A percentile compares a stretch with the other conserved stretches of the same genome.
Evolutionary conservation across 306 rosid species (phyloP).

Genomic region (Gleditsia sinensis): DNA sequence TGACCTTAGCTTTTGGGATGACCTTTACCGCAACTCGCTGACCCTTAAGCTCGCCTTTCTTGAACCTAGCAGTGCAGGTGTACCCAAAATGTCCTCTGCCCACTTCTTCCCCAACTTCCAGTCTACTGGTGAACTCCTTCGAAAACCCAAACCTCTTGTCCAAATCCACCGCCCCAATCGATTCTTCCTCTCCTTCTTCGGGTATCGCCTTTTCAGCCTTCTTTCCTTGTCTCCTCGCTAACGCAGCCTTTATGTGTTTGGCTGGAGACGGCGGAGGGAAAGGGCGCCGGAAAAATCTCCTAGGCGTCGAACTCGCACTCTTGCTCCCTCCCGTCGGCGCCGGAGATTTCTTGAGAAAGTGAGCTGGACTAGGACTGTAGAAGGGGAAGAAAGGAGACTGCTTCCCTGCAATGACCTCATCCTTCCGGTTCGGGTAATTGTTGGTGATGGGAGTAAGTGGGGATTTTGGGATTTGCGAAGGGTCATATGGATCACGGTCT

Average conservation of each 20-base stretch:
- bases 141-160: constrained; percentile 77
- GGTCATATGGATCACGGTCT: constrained; percentile 27
- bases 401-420: constrained; percentile 38
- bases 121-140: constrained; percentile 56
- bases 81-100: constrained; percentile 83
- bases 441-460: constrained; percentile 29
- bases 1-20: constrained; percentile 67
- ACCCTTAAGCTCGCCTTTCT: constrained; percentile 69
- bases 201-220: constrained; percentile 54
- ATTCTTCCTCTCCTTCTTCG: constrained; percentile 59
- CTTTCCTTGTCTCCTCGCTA: constrained; percentile 61
- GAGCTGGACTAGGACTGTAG: constrained; percentile 71
- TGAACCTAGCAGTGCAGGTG: constrained; percentile 72
- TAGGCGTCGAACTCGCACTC: constrained; percentile 62
- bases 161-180: constrained; percentile 53
- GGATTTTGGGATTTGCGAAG: constrained; percentile 47
- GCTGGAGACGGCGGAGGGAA: constrained; percentile 82
- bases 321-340: constrained; percentile 32
- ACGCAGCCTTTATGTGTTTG: constrained; percentile 62
- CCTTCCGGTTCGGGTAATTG: constrained; percentile 32
- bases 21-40: constrained; percentile 68
- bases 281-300: constrained; percentile 65
- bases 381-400: constrained; percentile 67
- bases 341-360: constrained; percentile 47
- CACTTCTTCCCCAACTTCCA: constrained; percentile 62